phyloP scores from a whole-genome alignment of 1,139 yeast species.

The Entelexis sorbosivorans region DNA sequence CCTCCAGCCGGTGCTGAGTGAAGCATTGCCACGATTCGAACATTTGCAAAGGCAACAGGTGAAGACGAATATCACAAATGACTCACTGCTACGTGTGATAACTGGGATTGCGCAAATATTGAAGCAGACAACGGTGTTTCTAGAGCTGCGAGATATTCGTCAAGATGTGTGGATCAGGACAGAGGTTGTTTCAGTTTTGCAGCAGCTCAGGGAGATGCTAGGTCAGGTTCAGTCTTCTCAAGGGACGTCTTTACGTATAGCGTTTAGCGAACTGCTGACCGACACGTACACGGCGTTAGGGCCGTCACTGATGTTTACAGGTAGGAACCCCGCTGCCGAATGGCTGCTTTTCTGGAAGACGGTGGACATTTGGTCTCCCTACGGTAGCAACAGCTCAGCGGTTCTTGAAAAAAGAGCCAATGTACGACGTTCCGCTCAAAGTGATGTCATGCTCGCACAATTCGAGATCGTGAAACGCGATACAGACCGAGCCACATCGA shows the following conservation, averaged over 20 bases:
- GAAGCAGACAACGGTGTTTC: conserved; percentile 57
- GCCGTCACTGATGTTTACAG: conserved; percentile 18
- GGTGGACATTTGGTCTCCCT: conserved; percentile 90
- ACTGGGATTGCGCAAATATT: conserved; percentile 72
- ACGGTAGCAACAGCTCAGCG: conserved; percentile 52
- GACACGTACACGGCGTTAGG: conserved; percentile 17
- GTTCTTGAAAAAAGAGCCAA: conserved; percentile 38
- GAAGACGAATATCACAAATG: background rate
- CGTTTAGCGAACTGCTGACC: conserved; percentile 21
- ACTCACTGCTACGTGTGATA: conserved; percentile 36
- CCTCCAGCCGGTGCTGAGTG: conserved; percentile 50
- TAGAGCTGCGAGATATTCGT: conserved; percentile 42
- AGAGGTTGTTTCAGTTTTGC: conserved; percentile 53
- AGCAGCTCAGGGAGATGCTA: conserved; percentile 53
- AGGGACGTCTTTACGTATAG: conserved; percentile 9
- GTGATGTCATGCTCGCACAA: conserved; percentile 49
- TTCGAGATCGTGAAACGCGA: conserved; percentile 72
- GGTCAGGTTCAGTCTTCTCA: conserved; percentile 23
- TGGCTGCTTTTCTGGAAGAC: conserved; percentile 32
- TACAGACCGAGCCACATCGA: conserved; percentile 59
- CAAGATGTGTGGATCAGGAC: conserved; percentile 61
- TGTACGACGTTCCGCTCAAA: conserved; percentile 27
- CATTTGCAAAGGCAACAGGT: conserved; percentile 7
- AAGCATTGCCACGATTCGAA: conserved; percentile 7
- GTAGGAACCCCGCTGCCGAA: conserved; percentile 17